A percentile compares a stretch with the other conserved stretches of the same genome.
Conservation (phyloP, 78 protist species). For the Dictyostelium discoideum region DNA sequence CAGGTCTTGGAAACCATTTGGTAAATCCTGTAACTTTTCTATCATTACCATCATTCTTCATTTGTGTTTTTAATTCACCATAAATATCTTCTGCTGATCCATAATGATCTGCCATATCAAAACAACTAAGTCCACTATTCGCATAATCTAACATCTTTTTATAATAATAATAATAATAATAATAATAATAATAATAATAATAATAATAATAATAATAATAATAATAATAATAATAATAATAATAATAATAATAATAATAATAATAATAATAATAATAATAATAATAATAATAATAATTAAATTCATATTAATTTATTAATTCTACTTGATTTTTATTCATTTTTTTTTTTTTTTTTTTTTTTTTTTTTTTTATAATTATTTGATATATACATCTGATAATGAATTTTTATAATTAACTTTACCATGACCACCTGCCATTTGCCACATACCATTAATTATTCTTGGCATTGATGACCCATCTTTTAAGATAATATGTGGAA, state of each 20-base stretch:
- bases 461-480: conserved; percentile 23
- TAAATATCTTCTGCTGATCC: conserved; percentile 71
- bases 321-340: background rate
- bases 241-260: too few relatives aligned
- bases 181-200: too few relatives aligned
- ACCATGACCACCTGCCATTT: conserved; percentile 75
- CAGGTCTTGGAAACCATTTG: conserved; percentile 75
- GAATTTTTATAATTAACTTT: conserved; percentile 64
- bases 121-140: conserved; percentile 19
- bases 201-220: too few relatives aligned
- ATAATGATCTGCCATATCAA: conserved; percentile 75
- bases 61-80: conserved; percentile 53
- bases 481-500: conserved; percentile 22
- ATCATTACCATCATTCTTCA: background rate
- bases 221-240: too few relatives aligned
- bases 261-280: too few relatives aligned
- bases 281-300: too few relatives aligned
- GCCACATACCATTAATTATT: conserved; percentile 67
- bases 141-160: conserved; percentile 56
- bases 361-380: background rate
- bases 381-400: conserved; percentile 33
- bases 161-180: too few relatives aligned
- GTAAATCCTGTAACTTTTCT: conserved; percentile 31
- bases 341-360: background rate
- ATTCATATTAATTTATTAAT: too few relatives aligned